Evolutionary conservation across 108 stramenopile species (phyloP).

Genomic region (Fragilariopsis cylindrus): DNA sequence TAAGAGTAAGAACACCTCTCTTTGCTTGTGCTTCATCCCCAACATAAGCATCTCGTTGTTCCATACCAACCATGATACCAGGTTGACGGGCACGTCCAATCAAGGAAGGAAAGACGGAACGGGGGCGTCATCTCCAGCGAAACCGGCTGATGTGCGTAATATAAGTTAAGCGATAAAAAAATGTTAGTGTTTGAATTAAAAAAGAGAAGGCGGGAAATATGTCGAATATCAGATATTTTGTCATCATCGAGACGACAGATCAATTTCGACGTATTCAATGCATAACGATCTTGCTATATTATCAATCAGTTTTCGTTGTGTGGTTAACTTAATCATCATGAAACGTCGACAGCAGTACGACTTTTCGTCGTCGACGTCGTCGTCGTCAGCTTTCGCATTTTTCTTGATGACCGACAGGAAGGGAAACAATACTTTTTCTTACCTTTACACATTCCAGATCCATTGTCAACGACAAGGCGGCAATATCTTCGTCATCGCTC

Average conservation of each 20-base stretch:
- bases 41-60: slow-evolving; percentile 99
- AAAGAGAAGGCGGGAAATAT: neutral
- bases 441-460: slow-evolving; percentile 98
- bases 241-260: neutral
- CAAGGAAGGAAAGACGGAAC: slow-evolving; percentile 96
- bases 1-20: slow-evolving; percentile 98
- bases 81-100: slow-evolving; percentile 97
- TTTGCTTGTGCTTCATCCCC: slow-evolving; percentile 98
- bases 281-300: too few relatives aligned
- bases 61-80: slow-evolving; percentile 99
- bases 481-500: slow-evolving; percentile 96
- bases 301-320: too few relatives aligned
- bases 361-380: neutral
- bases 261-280: too few relatives aligned
- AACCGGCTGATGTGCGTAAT: slow-evolving; percentile 64
- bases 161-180: neutral
- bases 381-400: neutral
- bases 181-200: neutral
- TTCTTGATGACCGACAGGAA: neutral
- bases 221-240: neutral
- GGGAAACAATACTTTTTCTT: slow-evolving; percentile 19
- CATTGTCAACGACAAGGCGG: slow-evolving; percentile 97
- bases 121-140: slow-evolving; percentile 94
- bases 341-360: neutral
- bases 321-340: too few relatives aligned